Conservation (phyloP, 352 stramenopile genomes). For the Pythium dissotocum region DNA sequence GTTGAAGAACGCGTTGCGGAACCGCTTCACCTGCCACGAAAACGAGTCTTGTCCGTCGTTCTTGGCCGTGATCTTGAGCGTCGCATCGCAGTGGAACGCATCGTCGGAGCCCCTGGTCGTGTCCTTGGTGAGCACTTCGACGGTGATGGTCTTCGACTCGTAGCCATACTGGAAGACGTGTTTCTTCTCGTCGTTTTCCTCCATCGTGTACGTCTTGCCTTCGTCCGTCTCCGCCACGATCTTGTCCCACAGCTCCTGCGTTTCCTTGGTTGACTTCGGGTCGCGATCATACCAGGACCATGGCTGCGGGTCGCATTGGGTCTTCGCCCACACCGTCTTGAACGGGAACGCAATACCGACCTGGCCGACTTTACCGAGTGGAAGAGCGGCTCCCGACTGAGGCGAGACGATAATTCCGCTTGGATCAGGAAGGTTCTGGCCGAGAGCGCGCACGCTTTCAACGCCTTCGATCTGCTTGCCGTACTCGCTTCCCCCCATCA, state of each 20-base stretch:
- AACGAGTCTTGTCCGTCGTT: conserved; percentile 16
- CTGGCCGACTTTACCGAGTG: conserved; percentile 49
- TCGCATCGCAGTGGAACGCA: conserved; percentile 21
- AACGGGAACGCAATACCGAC: conserved; percentile 46
- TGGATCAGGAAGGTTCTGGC: conserved; percentile 50
- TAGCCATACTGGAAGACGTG: conserved; percentile 33
- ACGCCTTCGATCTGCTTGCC: conserved; percentile 45
- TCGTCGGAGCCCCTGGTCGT: conserved; percentile 1
- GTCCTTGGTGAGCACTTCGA: conserved; percentile 49
- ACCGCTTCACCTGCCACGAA: conserved; percentile 50
- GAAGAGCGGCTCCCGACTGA: conserved; percentile 46
- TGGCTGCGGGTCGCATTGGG: conserved; percentile 28
- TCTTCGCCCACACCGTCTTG: conserved; percentile 57
- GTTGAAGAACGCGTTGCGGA: conserved; percentile 42
- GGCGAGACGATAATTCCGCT: conserved; percentile 52
- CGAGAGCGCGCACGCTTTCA: conserved; percentile 65
- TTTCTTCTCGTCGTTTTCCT: conserved; percentile 37
- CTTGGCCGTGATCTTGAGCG: conserved; percentile 29
- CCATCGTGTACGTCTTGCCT: conserved; percentile 39
- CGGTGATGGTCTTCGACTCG: conserved; percentile 32
- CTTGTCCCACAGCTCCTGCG: conserved; percentile 40
- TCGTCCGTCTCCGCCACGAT: conserved; percentile 46
- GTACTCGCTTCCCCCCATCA: conserved; percentile 19
- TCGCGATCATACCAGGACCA: conserved; percentile 42
- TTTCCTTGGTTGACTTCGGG: conserved; percentile 35